Percentiles rank a stretch among this genome's conserved stretches.
These are phyloP conservation scores for Xanthoparmelia taractica DNA, from an alignment of 495 filamentous ascomycete genomes.

Conservation along the genomic window DNA sequence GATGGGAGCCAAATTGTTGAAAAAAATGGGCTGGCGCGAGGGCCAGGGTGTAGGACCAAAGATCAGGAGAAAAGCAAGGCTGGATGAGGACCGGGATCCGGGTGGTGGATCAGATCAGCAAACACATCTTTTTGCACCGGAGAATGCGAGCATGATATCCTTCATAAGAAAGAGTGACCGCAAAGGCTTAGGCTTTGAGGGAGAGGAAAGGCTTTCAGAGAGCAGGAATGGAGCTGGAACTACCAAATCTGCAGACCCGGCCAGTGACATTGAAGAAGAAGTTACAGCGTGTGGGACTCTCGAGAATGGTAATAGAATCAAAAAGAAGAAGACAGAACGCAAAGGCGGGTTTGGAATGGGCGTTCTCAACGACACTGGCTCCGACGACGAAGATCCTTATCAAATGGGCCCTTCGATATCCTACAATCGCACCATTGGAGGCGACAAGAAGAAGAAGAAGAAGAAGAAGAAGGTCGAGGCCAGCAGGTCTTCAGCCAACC, in stretches of 20 bases:
- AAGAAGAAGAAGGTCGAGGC: constrained; percentile 55
- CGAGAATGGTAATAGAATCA: constrained; percentile 27
- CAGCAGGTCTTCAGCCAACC: constrained; percentile 46
- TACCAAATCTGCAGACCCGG: constrained; percentile 27
- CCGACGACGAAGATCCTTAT: constrained; percentile 96
- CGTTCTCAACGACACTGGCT: constrained; percentile 86
- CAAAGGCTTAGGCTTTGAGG: constrained; percentile 74
- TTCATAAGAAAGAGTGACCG: constrained; percentile 70
- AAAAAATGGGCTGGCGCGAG: constrained; percentile 93
- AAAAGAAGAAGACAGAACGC: constrained; percentile 42
- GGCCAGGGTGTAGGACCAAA: constrained; percentile 91
- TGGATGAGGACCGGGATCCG: constrained; percentile 46
- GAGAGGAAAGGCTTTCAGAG: constrained; percentile 49
- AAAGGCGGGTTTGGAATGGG: constrained; percentile 78
- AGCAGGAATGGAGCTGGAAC: constrained; percentile 15
- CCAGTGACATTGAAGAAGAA: constrained; percentile 46
- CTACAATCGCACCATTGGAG: constrained; percentile 79
- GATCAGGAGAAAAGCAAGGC: constrained; percentile 64
- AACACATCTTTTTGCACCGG: constrained; percentile 80
- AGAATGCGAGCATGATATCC: constrained; percentile 67
- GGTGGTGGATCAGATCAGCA: constrained; percentile 36
- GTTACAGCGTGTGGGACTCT: constrained; percentile 29
- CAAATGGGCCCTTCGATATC: constrained; percentile 83
- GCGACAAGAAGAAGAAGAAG: constrained; percentile 83
- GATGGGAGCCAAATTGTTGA: constrained; percentile 79